Evolutionary conservation across 495 filamentous ascomycete species (phyloP), one percentile per base, ranked within the genome.

Genomic region (Penicillium coffeae): DNA sequence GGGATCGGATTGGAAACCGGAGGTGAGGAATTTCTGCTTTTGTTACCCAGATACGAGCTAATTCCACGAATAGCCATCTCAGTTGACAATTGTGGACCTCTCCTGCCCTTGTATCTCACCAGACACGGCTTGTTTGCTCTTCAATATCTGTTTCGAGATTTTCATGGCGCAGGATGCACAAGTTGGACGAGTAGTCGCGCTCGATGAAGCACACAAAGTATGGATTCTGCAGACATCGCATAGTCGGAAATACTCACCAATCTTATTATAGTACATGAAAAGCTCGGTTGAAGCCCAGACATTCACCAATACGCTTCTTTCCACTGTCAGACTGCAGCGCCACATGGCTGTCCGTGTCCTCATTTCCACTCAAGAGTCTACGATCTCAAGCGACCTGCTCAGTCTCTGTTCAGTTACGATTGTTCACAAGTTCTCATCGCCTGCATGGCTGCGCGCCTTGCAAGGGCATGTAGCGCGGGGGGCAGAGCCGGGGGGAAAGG

Each of bases 321-420:
- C 74, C 0, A 75, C 76, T 3, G 85, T 91, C 57, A 80, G 87
- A 1, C 73, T 82, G 44, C 88, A 92, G 55, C 83, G 88, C 9
- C 88, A 92, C 58, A 59, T 83, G 2, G 87, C 74, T 2, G 70
- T 78, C 0, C 77, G 86, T 4, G 68, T 89, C 22, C 47, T 92
- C 32, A 83, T 90, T 36, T 78, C 86, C 0, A 91, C 88, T 0
- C 86, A 92, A 54, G 88, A 92, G 51, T 88, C 88, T 0, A 90
- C 85, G 0, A 82, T 91, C 37, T 84, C 83, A 0, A 79, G 81
- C 0, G 68, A 70, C 27, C 73, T 92, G 3, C 69, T 91, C 1
- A 85, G 87, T 45, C 69, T 90, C 6, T 87, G 81, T 66, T 82
- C 76, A 21, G 68, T 87, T 33, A 88, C 84, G 1, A 75, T 90